Base-by-base conservation (phyloP, 2,329 filamentous ascomycete species). In the Xylariomycetidae sp. region DNA sequence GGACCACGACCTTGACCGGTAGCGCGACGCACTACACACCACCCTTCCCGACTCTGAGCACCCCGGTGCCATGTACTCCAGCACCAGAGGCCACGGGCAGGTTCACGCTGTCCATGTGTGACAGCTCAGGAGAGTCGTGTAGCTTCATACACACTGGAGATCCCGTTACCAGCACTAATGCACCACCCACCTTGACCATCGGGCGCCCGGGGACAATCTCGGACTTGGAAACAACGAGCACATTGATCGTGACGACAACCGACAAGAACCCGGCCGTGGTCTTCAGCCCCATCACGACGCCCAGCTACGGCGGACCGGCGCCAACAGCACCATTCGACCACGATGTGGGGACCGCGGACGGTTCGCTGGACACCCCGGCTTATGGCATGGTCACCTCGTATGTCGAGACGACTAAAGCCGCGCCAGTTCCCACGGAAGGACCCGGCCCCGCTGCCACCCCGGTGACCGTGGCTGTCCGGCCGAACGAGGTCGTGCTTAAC, bases 241-340 rank as follows among this genome's bases (percentile, higher is more conserved):
- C 63, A 4, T 65, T 72, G 29, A 48, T 68, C 6, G 26, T 29
- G n/a, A 29, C 26, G 31, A 73, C 69, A 2, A 73, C 70, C 3
- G 70, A 73, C 47, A 74, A 73, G 48, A 74, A 74, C 35, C 71
- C 72, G 0, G 61, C 65, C 7, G 67, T 74, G 12, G 60, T 72
- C 3, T 64, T 59, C 38, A 48, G 64, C 1, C 56, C 61, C 3
- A 52, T 61, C 12, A 38, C 49, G 4, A 52, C 58, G 5, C 67
- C 67, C 0, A 43, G 53, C 40, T 71, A 68, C 41, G 60, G 59
- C 28, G 44, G 49, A 10, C 35, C 43, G 10, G 42, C 47, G 3
- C 17, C 25, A 5, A 34, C 35, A 2, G 32, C 32, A 16, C 44
- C 39, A 10, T 34, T 37, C 13, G 22, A 34, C 12, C 45, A 49